phyloP scores from a whole-genome alignment of 371 early-diverging fungal species.

The Phascolomyces articulosus region DNA sequence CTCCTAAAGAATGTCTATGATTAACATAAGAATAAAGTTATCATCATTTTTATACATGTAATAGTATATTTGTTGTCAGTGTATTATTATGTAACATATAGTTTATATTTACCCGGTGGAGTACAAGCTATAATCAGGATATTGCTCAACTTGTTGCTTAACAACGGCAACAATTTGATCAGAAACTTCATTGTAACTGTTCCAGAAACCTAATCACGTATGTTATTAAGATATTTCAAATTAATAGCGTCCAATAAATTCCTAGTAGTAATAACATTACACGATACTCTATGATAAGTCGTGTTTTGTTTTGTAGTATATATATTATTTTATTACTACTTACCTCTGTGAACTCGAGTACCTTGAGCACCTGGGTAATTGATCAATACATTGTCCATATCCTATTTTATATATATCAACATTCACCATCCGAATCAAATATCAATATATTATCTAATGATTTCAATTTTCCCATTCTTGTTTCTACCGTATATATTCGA shows the following conservation, averaged over 20 bases:
- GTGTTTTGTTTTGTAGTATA: too few relatives aligned
- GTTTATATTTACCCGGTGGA: conserved; percentile 4
- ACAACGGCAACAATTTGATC: conserved; percentile 3
- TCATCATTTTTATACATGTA: too few relatives aligned
- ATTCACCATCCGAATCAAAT: too few relatives aligned
- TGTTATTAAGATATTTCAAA: background rate
- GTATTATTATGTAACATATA: too few relatives aligned
- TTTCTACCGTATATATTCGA: too few relatives aligned
- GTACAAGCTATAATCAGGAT: conserved; percentile 21
- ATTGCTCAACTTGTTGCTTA: conserved; percentile 9
- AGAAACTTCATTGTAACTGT: conserved; percentile 17
- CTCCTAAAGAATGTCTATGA: conserved; percentile 19
- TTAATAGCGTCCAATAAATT: background rate
- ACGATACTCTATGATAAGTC: background rate
- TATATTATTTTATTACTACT: background rate
- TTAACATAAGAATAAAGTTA: background rate
- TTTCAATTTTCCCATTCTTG: background rate
- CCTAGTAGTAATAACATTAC: background rate
- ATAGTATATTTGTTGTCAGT: too few relatives aligned
- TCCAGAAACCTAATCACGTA: conserved; percentile 12
- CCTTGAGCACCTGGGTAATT: conserved; percentile 15
- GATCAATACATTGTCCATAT: conserved; percentile 8
- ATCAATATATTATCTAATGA: too few relatives aligned
- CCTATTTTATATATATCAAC: conserved; percentile 9
- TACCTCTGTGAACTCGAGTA: conserved; percentile 21